Evolutionary conservation across 2,329 filamentous ascomycete genomes (phyloP).

Genomic region (Hypoxylon sp.): DNA sequence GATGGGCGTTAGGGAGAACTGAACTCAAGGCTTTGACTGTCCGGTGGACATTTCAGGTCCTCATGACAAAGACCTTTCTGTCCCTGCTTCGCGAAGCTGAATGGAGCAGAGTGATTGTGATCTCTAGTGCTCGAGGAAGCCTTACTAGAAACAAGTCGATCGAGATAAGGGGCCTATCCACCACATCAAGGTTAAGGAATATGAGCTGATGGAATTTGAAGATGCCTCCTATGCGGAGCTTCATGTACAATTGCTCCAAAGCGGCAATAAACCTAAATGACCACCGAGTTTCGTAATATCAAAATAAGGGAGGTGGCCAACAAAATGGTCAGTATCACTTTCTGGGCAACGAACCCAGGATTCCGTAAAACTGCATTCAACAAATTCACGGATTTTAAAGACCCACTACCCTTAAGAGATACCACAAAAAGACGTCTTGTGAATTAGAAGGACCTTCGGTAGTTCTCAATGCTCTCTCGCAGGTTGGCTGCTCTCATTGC

Average conservation of each 20-base stretch:
- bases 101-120: slow-evolving; percentile 32
- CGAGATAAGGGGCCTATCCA: slow-evolving; percentile 9
- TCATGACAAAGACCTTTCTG: slow-evolving; percentile 31
- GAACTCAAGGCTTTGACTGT: slow-evolving; percentile 27
- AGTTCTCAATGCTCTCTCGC: slow-evolving; percentile 34
- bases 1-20: slow-evolving; percentile 29
- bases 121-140: slow-evolving; percentile 23
- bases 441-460: slow-evolving; percentile 6
- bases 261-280: slow-evolving; percentile 32
- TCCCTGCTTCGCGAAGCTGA: slow-evolving; percentile 31
- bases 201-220: slow-evolving; percentile 18
- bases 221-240: slow-evolving; percentile 30
- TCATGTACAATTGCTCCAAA: slow-evolving; percentile 33
- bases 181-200: background rate
- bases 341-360: slow-evolving; percentile 29
- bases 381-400: slow-evolving; percentile 35
- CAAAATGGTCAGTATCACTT: slow-evolving; percentile 31
- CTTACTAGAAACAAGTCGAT: slow-evolving; percentile 22
- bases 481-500: slow-evolving; percentile 43
- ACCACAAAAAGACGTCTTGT: slow-evolving; percentile 20
- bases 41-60: slow-evolving; percentile 29
- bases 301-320: slow-evolving; percentile 28
- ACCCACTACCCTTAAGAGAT: slow-evolving; percentile 18
- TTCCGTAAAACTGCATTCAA: slow-evolving; percentile 37
- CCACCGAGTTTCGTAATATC: slow-evolving; percentile 31